These are phyloP conservation scores for Rutstroemia sp. DNA, from an alignment of 2,329 filamentous ascomycete genomes.

Conservation along the genomic window DNA sequence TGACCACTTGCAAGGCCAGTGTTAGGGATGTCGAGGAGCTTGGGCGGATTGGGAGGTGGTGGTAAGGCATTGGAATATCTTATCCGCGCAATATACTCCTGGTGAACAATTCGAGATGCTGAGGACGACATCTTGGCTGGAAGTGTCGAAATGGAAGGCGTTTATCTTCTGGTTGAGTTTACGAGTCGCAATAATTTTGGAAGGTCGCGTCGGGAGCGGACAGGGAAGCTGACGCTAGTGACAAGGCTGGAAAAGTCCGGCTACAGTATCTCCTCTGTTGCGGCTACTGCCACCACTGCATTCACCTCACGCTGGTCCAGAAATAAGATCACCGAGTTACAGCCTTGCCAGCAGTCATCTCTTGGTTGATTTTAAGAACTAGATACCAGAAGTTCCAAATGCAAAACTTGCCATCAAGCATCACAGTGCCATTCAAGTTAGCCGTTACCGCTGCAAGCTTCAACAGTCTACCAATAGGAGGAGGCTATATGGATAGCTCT, in stretches of 20 bases:
- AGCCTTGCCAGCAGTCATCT: no score
- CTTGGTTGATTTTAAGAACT: no score
- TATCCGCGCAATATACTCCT: conserved; percentile 95
- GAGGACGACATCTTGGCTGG: conserved; percentile 24
- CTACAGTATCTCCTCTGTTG: background rate
- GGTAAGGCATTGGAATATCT: conserved; percentile 94
- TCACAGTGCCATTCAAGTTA: no score
- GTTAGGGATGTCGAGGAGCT: conserved; percentile 94
- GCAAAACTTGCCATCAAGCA: no score
- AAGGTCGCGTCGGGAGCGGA: conserved; percentile 8
- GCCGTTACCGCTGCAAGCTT: no score
- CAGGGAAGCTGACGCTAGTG: conserved; percentile 4
- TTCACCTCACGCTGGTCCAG: background rate
- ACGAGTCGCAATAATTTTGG: conserved; percentile 2
- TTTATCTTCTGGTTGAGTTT: background rate
- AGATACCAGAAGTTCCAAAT: no score
- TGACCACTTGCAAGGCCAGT: conserved; percentile 79
- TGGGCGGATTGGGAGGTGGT: conserved; percentile 87
- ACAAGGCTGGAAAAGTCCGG: conserved; percentile 9
- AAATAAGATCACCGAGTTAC: no score
- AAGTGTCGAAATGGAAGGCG: background rate
- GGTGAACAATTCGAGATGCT: conserved; percentile 52
- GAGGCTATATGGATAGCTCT: no score
- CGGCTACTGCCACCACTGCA: background rate
- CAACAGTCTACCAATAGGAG: no score